These are phyloP conservation scores for Zygosaccharomyces gambellarensis DNA, from an alignment of 805 yeast genomes.

Conservation along the genomic window DNA sequence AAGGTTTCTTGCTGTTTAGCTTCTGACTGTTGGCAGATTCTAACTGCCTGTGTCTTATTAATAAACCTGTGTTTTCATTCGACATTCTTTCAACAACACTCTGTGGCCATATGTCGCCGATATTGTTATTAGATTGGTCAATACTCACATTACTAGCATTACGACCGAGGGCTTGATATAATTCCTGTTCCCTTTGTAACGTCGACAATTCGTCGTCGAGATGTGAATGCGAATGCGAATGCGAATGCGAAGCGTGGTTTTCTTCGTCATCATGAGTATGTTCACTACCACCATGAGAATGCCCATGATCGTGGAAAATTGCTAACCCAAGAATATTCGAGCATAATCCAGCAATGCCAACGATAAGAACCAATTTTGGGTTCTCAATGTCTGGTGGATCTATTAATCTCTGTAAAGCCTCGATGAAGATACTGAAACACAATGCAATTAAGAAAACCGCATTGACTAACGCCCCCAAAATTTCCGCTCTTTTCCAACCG, in stretches of 20 bases:
- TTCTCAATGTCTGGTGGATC: slow-evolving; percentile 73
- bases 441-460: slow-evolving; percentile 90
- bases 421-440: slow-evolving; percentile 86
- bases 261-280: slow-evolving; percentile 27
- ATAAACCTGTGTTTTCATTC: slow-evolving; percentile 38
- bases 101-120: slow-evolving; percentile 27
- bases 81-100: slow-evolving; percentile 23
- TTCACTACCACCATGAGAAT: slow-evolving; percentile 40
- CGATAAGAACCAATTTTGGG: slow-evolving; percentile 76
- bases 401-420: slow-evolving; percentile 85
- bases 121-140: slow-evolving; percentile 12
- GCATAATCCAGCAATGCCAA: slow-evolving; percentile 76
- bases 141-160: slow-evolving; percentile 6
- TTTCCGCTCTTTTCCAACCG: slow-evolving; percentile 98
- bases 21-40: slow-evolving; percentile 1
- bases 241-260: slow-evolving; percentile 22
- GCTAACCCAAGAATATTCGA: slow-evolving; percentile 82
- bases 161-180: slow-evolving; percentile 18
- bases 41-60: slow-evolving; percentile 12
- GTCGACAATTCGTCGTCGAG: slow-evolving; percentile 1
- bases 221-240: slow-evolving; percentile 29
- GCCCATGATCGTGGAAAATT: slow-evolving; percentile 85
- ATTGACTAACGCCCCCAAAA: slow-evolving; percentile 88
- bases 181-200: slow-evolving; percentile 17
- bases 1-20: slow-evolving; percentile 19